Evolutionary conservation across 2,329 filamentous ascomycete species (phyloP).

Genomic region (Cryphonectria nitschkei): DNA sequence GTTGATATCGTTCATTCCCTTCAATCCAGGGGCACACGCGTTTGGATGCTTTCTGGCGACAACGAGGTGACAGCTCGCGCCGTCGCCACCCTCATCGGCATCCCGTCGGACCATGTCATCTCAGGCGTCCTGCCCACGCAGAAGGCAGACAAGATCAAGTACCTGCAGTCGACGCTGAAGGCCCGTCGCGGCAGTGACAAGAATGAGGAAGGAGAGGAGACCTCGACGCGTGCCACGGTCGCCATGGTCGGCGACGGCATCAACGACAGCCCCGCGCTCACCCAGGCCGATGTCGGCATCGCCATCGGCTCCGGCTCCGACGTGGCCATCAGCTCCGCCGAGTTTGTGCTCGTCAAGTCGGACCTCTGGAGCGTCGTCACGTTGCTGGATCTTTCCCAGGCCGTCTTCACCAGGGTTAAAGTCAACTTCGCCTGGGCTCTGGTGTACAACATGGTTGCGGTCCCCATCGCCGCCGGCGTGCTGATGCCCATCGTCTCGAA

Average conservation of each 20-base stretch:
- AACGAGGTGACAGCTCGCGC: constrained; percentile 83
- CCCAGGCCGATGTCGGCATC: constrained; percentile 80
- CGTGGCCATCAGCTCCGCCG: constrained; percentile 79
- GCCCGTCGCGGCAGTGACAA: constrained; percentile 33
- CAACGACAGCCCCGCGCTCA: constrained; percentile 84
- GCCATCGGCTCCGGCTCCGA: constrained; percentile 84
- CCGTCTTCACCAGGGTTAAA: constrained; percentile 77
- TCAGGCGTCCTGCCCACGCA: constrained; percentile 84
- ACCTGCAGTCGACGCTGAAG: constrained; percentile 59
- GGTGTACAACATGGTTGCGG: constrained; percentile 76
- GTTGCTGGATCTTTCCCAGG: constrained; percentile 70
- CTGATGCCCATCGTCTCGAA: constrained; percentile 62
- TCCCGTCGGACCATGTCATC: constrained; percentile 74
- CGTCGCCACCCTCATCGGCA: constrained; percentile 76
- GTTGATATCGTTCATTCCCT: constrained; percentile 66
- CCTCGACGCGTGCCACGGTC: constrained; percentile 54
- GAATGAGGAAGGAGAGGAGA: constrained; percentile 35
- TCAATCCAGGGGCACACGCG: constrained; percentile 66
- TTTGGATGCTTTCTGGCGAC: constrained; percentile 94
- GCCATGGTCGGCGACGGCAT: constrained; percentile 91
- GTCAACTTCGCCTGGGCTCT: constrained; percentile 87
- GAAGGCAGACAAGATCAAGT: constrained; percentile 74
- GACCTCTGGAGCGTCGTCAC: constrained; percentile 72
- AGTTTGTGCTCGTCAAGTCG: constrained; percentile 79
- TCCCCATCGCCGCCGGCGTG: constrained; percentile 81